Conservation (phyloP, 2,329 filamentous ascomycete species). For the Neonectria punicea region DNA sequence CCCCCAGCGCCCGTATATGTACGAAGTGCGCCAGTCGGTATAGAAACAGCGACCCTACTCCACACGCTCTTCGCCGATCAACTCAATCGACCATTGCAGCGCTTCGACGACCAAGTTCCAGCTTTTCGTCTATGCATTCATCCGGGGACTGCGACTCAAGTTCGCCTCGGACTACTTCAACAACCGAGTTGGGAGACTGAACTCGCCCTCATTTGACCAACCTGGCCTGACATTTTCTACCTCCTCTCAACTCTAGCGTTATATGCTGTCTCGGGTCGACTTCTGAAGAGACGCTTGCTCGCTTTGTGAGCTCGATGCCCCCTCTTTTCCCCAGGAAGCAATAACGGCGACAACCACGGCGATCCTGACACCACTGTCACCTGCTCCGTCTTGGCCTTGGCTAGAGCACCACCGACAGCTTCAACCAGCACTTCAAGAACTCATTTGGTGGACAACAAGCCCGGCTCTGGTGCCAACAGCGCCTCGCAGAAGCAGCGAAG, state of each 20-base stretch:
- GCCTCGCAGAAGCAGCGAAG: constrained; percentile 7
- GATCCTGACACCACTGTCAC: background rate
- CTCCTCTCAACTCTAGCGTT: constrained; percentile 4
- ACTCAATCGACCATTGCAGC: constrained; percentile 8
- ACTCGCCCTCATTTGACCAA: constrained; percentile 3
- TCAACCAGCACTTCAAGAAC: background rate
- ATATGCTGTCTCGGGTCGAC: background rate
- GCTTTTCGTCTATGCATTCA: constrained; percentile 18
- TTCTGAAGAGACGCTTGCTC: background rate
- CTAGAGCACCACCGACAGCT: background rate
- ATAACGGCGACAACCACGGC: background rate
- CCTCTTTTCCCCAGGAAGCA: background rate
- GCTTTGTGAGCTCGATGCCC: background rate
- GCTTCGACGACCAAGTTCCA: background rate
- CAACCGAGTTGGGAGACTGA: constrained; percentile 3
- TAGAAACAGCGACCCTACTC: constrained; percentile 1
- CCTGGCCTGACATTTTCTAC: constrained; percentile 14
- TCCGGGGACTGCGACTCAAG: constrained; percentile 10
- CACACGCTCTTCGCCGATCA: background rate
- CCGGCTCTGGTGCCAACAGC: background rate
- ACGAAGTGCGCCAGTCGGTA: background rate
- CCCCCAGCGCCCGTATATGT: constrained; percentile 8
- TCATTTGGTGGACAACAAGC: background rate
- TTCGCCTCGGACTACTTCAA: constrained; percentile 12
- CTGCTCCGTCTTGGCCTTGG: background rate